Evolutionary conservation across 2,329 filamentous ascomycete species (phyloP).

Genomic region (Scortechinia acanthostroma): DNA sequence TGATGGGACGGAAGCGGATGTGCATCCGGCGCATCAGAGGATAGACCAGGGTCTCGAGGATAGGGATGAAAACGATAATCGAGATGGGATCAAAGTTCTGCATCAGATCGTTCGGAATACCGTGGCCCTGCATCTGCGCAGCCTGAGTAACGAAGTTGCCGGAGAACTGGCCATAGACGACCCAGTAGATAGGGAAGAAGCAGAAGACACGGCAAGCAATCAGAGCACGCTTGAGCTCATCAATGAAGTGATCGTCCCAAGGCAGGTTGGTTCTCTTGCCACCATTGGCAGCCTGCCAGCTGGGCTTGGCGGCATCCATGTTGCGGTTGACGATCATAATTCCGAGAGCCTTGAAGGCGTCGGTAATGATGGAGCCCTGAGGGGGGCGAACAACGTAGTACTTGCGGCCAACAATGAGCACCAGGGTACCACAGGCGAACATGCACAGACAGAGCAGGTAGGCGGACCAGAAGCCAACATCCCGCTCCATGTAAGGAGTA

Average conservation of each 20-base stretch:
- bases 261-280: slow-evolving; percentile 26
- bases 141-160: slow-evolving; percentile 61
- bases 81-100: slow-evolving; percentile 63
- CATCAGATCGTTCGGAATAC: slow-evolving; percentile 66
- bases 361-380: slow-evolving; percentile 56
- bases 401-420: slow-evolving; percentile 37
- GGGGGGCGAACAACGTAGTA: slow-evolving; percentile 41
- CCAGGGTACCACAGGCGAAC: slow-evolving; percentile 51
- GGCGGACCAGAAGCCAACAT: slow-evolving; percentile 62
- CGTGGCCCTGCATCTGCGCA: slow-evolving; percentile 46
- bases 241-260: slow-evolving; percentile 67
- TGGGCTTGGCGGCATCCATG: slow-evolving; percentile 58
- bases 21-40: slow-evolving; percentile 46
- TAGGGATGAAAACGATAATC: slow-evolving; percentile 59
- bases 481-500: slow-evolving; percentile 61
- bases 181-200: slow-evolving; percentile 62
- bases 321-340: slow-evolving; percentile 37
- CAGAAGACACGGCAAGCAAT: slow-evolving; percentile 68
- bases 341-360: slow-evolving; percentile 55
- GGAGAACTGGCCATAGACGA: slow-evolving; percentile 63
- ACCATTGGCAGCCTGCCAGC: slow-evolving; percentile 46
- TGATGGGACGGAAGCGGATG: slow-evolving; percentile 58
- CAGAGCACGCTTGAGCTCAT: slow-evolving; percentile 59
- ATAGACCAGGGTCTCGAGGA: slow-evolving; percentile 55
- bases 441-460: slow-evolving; percentile 49